Conservation (phyloP, 306 rosid species). For the Dalbergia oliveri region DNA sequence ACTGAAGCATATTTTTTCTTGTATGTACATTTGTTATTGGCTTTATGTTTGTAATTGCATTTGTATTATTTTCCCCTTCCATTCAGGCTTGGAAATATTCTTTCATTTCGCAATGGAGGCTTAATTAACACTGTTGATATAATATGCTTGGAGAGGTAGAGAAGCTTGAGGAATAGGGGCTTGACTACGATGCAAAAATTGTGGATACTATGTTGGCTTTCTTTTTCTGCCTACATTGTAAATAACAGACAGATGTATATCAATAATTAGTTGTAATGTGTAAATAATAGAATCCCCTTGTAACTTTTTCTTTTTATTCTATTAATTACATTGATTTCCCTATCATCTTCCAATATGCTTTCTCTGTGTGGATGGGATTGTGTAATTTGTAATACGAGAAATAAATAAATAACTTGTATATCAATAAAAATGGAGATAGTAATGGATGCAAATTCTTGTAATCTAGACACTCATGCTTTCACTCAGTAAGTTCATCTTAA, state of each 20-base stretch:
- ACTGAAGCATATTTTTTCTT: background rate
- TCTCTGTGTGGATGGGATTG: background rate
- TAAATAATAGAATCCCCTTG: slow-evolving; percentile 63
- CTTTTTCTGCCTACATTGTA: slow-evolving; percentile 66
- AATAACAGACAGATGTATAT: slow-evolving; percentile 59
- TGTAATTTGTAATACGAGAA: slow-evolving; percentile 1
- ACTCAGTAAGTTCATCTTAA: background rate
- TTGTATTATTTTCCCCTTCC: background rate
- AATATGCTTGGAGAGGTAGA: slow-evolving; percentile 64
- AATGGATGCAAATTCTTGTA: background rate
- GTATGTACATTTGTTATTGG: background rate
- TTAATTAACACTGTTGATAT: slow-evolving; percentile 63
- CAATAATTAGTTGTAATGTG: slow-evolving; percentile 64
- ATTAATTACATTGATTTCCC: slow-evolving; percentile 47
- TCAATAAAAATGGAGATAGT: background rate
- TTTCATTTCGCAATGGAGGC: slow-evolving; percentile 70
- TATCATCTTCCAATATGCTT: background rate
- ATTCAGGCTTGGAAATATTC: slow-evolving; percentile 74
- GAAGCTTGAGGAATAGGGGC: slow-evolving; percentile 64
- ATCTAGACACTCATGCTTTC: background rate
- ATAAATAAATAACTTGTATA: background rate
- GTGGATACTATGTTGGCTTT: slow-evolving; percentile 58
- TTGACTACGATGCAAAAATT: slow-evolving; percentile 61
- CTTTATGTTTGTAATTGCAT: background rate
- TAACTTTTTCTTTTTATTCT: slow-evolving; percentile 37